phyloP scores from a whole-genome alignment of 257 asterid genomes.

The Cruciata laevipes region DNA sequence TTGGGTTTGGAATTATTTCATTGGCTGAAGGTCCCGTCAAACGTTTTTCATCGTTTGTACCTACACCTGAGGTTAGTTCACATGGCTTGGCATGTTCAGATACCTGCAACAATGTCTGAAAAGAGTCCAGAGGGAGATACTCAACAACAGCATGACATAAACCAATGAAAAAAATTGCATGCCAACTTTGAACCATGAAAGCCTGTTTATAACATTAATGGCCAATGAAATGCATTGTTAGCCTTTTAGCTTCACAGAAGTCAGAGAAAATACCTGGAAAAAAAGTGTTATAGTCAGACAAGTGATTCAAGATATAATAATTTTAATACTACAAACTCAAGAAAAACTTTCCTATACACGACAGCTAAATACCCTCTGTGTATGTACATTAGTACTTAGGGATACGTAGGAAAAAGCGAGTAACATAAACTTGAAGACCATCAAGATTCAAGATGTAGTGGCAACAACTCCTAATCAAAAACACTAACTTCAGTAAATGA shows the following conservation, averaged over 20 bases:
- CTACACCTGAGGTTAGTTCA: slow-evolving; percentile 61
- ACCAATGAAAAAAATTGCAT: slow-evolving; percentile 31
- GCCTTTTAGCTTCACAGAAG: slow-evolving; percentile 94
- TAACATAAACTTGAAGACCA: neutral
- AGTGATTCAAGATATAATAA: neutral
- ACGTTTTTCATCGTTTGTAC: slow-evolving; percentile 42
- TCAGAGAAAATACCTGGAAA: slow-evolving; percentile 99
- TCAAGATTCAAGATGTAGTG: neutral
- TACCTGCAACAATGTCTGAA: slow-evolving; percentile 65
- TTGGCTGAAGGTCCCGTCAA: slow-evolving; percentile 30
- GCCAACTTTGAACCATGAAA: slow-evolving; percentile 41
- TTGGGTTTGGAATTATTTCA: slow-evolving; percentile 22
- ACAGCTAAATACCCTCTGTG: neutral
- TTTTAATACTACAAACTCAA: neutral
- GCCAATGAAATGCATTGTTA: slow-evolving; percentile 55
- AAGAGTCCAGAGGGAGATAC: slow-evolving; percentile 33
- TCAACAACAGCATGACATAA: slow-evolving; percentile 30
- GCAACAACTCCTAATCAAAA: neutral
- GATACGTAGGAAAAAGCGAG: neutral
- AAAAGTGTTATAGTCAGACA: slow-evolving; percentile 53
- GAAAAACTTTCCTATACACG: neutral
- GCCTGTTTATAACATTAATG: slow-evolving; percentile 61
- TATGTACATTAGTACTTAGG: too few relatives aligned
- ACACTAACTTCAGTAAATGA: slow-evolving; percentile 1
- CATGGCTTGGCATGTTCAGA: slow-evolving; percentile 55